These are phyloP conservation scores for Ustilago loliicola DNA, from an alignment of 1,284 basidiomycete genomes.

Conservation along the genomic window DNA sequence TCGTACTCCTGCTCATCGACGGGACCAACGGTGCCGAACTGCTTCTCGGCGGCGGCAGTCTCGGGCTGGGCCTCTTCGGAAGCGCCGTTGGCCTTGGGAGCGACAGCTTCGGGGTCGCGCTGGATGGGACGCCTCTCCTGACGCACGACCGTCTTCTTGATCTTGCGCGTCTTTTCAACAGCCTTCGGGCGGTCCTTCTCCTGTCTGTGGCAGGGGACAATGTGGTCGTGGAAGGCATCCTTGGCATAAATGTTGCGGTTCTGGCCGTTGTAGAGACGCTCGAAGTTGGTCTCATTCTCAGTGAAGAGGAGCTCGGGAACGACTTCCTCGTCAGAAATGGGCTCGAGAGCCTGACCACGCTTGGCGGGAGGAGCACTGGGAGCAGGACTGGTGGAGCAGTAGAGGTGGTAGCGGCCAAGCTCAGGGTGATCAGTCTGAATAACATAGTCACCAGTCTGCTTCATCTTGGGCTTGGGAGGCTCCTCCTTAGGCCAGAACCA, in stretches of 20 bases:
- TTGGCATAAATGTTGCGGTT: constrained; percentile 87
- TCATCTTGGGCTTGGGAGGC: constrained; percentile 80
- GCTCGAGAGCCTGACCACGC: constrained; percentile 72
- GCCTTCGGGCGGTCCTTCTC: constrained; percentile 65
- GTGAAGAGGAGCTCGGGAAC: constrained; percentile 72
- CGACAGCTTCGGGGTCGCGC: constrained; percentile 40
- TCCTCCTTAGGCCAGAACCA: constrained; percentile 94
- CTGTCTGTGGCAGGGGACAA: constrained; percentile 81
- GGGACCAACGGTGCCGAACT: constrained; percentile 44
- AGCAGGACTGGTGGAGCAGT: constrained; percentile 91
- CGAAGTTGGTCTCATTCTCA: constrained; percentile 95
- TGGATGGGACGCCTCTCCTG: constrained; percentile 37
- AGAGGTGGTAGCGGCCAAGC: constrained; percentile 76
- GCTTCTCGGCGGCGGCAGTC: constrained; percentile 46
- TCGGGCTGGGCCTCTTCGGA: constrained; percentile 45
- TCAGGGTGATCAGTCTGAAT: constrained; percentile 79
- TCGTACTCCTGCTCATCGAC: constrained; percentile 44
- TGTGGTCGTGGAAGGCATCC: constrained; percentile 98
- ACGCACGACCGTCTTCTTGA: constrained; percentile 54
- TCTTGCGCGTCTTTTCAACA: constrained; percentile 55
- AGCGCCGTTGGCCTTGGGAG: constrained; percentile 43
- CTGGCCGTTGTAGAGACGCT: constrained; percentile 84
- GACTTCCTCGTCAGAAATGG: constrained; percentile 72
- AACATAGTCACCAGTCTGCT: constrained; percentile 73
- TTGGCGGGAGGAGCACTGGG: constrained; percentile 80